Evolutionary conservation across 2,329 filamentous ascomycete species (phyloP).

Genomic region (Aspergillus hortae): DNA sequence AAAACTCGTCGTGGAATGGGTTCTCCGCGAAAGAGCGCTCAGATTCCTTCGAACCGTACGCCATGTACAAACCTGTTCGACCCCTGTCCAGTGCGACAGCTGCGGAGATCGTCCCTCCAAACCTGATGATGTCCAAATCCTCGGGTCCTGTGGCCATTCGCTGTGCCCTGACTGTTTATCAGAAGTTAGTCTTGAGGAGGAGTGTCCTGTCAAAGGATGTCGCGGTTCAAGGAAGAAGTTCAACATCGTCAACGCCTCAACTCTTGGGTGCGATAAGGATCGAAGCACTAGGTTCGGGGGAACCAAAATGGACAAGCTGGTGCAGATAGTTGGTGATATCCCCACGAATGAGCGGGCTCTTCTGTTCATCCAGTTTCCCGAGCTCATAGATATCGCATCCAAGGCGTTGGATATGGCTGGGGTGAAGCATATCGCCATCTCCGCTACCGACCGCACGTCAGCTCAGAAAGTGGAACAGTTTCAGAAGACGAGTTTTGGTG

Average conservation of each 20-base stretch:
- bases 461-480: conserved; percentile 39
- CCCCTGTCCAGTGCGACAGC: conserved; percentile 24
- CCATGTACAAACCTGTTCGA: conserved; percentile 13
- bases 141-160: conserved; percentile 51
- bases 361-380: conserved; percentile 53
- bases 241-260: conserved; percentile 39
- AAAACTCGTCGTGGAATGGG: conserved; percentile 20
- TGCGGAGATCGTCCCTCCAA: conserved; percentile 28
- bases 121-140: conserved; percentile 36
- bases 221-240: conserved; percentile 33
- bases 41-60: conserved; percentile 22
- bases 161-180: conserved; percentile 44
- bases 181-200: conserved; percentile 19
- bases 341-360: conserved; percentile 49
- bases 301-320: conserved; percentile 47
- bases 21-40: conserved; percentile 18
- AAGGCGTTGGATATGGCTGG: conserved; percentile 23
- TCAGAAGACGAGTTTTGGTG: conserved; percentile 33
- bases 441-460: conserved; percentile 24
- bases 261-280: conserved; percentile 31
- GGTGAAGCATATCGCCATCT: conserved; percentile 37
- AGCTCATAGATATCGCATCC: conserved; percentile 40
- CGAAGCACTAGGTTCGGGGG: conserved; percentile 33
- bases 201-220: conserved; percentile 43
- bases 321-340: conserved; percentile 43